Conservation (phyloP, 768 basidiomycete genomes). For the Hygrophoropsis aurantiaca region DNA sequence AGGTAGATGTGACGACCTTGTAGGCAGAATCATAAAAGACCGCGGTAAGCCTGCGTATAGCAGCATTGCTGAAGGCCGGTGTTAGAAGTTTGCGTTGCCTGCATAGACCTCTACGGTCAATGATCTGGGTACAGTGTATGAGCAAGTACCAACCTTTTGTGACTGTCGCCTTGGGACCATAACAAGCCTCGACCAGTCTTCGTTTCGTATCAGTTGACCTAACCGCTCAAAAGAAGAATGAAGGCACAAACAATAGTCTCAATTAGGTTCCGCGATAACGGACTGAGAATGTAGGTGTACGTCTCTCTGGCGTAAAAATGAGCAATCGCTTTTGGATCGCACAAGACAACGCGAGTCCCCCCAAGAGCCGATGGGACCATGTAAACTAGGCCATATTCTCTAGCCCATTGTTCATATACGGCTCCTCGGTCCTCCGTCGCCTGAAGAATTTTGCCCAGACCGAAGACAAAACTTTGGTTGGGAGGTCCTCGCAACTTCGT, state of each 20-base stretch:
- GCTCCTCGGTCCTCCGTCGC: slow-evolving; percentile 26
- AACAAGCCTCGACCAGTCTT: slow-evolving; percentile 27
- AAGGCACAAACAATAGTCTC: slow-evolving; percentile 35
- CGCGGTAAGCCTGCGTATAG: slow-evolving; percentile 43
- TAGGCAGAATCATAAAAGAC: slow-evolving; percentile 54
- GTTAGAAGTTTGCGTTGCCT: slow-evolving; percentile 52
- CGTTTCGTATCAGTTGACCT: neutral
- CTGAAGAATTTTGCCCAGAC: slow-evolving; percentile 26
- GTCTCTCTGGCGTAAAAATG: slow-evolving; percentile 53
- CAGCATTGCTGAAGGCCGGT: slow-evolving; percentile 53
- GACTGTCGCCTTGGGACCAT: slow-evolving; percentile 27
- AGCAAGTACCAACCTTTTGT: slow-evolving; percentile 1
- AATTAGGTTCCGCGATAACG: slow-evolving; percentile 35
- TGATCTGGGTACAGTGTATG: neutral
- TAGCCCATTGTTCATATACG: slow-evolving; percentile 43
- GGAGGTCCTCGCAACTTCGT: slow-evolving; percentile 42
- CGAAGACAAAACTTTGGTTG: slow-evolving; percentile 40
- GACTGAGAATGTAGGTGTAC: slow-evolving; percentile 41
- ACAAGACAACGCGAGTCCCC: slow-evolving; percentile 31
- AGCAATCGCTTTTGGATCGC: slow-evolving; percentile 46
- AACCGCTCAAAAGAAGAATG: neutral
- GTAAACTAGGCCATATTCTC: slow-evolving; percentile 44
- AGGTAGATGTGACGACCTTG: slow-evolving; percentile 33
- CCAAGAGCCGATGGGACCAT: slow-evolving; percentile 36
- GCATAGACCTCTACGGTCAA: neutral